Conservation (phyloP, 176 grass and related monocot genomes). For the Musa acuminata region DNA sequence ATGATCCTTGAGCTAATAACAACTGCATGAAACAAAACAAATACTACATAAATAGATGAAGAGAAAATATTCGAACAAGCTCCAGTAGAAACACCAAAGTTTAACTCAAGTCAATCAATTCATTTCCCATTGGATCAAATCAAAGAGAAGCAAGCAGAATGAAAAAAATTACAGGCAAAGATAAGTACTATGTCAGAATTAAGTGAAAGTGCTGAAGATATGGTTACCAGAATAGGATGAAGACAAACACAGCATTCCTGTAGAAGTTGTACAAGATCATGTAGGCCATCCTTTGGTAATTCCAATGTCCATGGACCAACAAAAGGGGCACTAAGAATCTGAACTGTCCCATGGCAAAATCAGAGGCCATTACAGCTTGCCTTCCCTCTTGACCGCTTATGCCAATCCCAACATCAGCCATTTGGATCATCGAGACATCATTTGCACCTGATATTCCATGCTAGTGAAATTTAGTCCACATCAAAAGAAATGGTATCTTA, state of each 20-base stretch:
- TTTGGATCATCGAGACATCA: slow-evolving; percentile 99
- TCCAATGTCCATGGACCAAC: slow-evolving; percentile 98
- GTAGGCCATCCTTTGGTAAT: slow-evolving; percentile 96
- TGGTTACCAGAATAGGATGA: slow-evolving; percentile 92
- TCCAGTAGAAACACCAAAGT: too few species aligned
- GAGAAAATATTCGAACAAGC: too few species aligned
- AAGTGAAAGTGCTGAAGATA: background rate
- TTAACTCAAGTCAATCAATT: too few species aligned
- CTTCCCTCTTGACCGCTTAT: slow-evolving; percentile 96
- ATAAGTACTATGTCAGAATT: background rate
- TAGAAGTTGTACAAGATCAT: slow-evolving; percentile 99
- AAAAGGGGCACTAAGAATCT: slow-evolving; percentile 81
- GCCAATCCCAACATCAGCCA: slow-evolving; percentile 96
- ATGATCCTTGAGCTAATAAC: too few species aligned
- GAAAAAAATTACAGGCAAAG: too few species aligned
- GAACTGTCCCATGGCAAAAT: slow-evolving; percentile 98
- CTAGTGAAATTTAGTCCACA: slow-evolving; percentile 1
- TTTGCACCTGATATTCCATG: slow-evolving; percentile 61
- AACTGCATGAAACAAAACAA: too few species aligned
- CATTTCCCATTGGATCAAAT: too few species aligned
- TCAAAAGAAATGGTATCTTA: background rate
- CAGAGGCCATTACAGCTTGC: slow-evolving; percentile 98
- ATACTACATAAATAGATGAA: too few species aligned
- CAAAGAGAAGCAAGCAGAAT: too few species aligned
- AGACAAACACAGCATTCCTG: slow-evolving; percentile 88